phyloP scores from a whole-genome alignment of 2,329 filamentous ascomycete species.

The Epichloe aotearoae region DNA sequence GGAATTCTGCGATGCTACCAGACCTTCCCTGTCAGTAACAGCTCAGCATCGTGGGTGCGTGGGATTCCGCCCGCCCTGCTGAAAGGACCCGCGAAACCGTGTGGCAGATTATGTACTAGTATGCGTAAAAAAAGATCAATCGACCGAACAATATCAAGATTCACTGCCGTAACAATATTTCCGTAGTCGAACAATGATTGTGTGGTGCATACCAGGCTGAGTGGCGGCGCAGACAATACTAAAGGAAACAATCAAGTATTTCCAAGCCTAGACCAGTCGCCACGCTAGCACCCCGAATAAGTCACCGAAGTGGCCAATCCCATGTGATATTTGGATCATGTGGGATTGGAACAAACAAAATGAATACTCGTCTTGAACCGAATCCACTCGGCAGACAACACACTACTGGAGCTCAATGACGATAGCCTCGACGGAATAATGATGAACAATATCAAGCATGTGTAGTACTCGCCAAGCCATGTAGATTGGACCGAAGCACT shows the following conservation, averaged over 20 bases:
- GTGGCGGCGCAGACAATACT: slow-evolving; percentile 12
- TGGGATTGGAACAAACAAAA: not conserved
- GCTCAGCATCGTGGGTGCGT: no score
- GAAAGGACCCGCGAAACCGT: no score
- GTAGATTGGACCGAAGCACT: not conserved
- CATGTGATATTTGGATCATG: not conserved
- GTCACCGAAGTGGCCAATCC: not conserved
- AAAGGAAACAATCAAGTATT: slow-evolving; percentile 4
- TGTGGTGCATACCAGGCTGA: not conserved
- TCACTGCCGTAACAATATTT: no score
- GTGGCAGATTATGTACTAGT: no score
- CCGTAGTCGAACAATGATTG: not conserved
- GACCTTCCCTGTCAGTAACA: no score
- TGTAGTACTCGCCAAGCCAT: not conserved
- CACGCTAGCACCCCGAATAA: not conserved
- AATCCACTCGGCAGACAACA: no score
- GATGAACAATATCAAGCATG: slow-evolving; percentile 1
- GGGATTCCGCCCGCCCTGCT: no score
- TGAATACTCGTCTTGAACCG: not conserved
- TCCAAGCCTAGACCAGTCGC: not conserved
- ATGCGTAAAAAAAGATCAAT: no score
- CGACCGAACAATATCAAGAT: no score
- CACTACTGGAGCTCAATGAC: not conserved
- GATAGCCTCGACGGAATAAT: not conserved
- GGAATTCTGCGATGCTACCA: no score